A percentile compares a stretch with the other conserved stretches of the same genome.
Evolutionary conservation across 805 yeast species (phyloP).

Genomic region (Danielia oregonensis): DNA sequence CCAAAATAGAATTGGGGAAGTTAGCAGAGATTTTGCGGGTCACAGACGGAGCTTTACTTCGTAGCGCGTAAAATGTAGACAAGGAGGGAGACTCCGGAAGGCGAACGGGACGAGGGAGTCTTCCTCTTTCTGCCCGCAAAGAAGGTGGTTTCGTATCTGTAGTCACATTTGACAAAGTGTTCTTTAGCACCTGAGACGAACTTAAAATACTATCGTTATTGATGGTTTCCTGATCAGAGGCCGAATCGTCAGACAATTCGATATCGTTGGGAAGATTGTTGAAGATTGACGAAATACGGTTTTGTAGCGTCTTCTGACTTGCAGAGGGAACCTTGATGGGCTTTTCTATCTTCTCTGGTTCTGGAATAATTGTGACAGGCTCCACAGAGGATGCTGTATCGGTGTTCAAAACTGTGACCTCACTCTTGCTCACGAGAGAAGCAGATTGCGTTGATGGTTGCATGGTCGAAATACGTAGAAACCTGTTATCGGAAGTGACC

Average conservation of each 20-base stretch:
- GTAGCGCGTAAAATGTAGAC: slow-evolving; percentile 24
- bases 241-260: slow-evolving; percentile 44
- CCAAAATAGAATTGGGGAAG: slow-evolving; percentile 31
- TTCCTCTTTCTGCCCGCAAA: not conserved
- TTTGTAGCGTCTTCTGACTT: slow-evolving; percentile 21
- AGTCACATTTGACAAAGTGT: not conserved
- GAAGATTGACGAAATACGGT: slow-evolving; percentile 35
- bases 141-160: not conserved
- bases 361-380: not conserved
- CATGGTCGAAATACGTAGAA: slow-evolving; percentile 28
- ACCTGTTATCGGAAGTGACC: slow-evolving; percentile 35
- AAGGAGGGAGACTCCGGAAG: slow-evolving; percentile 18
- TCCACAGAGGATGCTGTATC: slow-evolving; percentile 15
- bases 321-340: slow-evolving; percentile 5
- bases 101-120: not conserved
- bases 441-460: slow-evolving; percentile 17
- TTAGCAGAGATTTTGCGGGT: slow-evolving; percentile 28
- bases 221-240: slow-evolving; percentile 37
- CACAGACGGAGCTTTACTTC: slow-evolving; percentile 16
- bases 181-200: not conserved
- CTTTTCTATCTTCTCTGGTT: slow-evolving; percentile 1
- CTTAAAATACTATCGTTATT: slow-evolving; percentile 9
- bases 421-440: slow-evolving; percentile 20
- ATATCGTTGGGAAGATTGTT: slow-evolving; percentile 46
- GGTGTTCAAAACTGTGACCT: slow-evolving; percentile 31